Conservation (phyloP, 257 asterid genomes). For the Paulownia fortunei region DNA sequence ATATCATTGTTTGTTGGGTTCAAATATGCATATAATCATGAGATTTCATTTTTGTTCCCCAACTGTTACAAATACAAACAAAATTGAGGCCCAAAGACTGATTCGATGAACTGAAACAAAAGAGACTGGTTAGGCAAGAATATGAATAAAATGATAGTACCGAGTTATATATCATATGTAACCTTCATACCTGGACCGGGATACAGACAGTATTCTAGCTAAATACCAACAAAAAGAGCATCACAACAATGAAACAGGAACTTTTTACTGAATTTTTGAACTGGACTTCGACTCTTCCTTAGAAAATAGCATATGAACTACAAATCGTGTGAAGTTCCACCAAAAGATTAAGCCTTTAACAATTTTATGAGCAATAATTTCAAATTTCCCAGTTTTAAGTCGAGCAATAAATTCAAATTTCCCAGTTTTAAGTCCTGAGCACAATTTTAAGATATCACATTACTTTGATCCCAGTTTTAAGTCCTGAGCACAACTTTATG, state of each 20-base stretch:
- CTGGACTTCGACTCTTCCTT: not conserved
- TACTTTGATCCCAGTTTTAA: no score
- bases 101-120: not conserved
- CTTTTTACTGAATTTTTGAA: not conserved
- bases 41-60: not conserved
- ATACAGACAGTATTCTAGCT: not conserved
- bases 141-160: not conserved
- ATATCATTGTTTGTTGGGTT: not conserved
- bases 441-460: not conserved
- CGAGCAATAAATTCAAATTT: not conserved
- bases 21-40: not conserved
- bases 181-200: not conserved
- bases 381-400: not conserved
- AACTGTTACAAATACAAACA: not conserved
- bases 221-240: not conserved
- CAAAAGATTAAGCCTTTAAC: no score
- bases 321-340: no score
- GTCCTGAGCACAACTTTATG: not conserved
- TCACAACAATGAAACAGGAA: not conserved
- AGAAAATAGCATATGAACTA: not conserved
- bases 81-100: not conserved
- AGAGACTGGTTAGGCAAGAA: not conserved
- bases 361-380: not conserved
- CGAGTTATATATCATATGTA: not conserved
- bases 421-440: not conserved